Conservation (phyloP, 208 protist species). For the Eutreptiella sp. region DNA sequence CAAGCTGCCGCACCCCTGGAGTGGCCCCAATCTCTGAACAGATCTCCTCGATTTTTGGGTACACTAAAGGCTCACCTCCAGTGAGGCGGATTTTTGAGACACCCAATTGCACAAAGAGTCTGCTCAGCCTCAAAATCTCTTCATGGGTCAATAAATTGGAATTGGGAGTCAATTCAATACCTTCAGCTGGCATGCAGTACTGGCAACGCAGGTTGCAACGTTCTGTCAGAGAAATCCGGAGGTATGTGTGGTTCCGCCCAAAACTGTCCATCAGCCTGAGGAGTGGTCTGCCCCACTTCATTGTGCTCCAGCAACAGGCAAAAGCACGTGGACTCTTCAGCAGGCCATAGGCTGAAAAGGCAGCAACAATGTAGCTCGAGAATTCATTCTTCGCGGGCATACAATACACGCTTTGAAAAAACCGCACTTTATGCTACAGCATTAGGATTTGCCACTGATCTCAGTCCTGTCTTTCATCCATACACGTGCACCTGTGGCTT, state of each 20-base stretch:
- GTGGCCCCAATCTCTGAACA: constrained; percentile 30
- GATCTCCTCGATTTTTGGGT: constrained; percentile 36
- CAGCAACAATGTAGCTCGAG: too few species aligned
- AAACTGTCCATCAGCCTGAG: constrained; percentile 42
- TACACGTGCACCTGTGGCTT: too few species aligned
- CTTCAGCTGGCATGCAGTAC: constrained; percentile 64
- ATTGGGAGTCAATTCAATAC: constrained; percentile 34
- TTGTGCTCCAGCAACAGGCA: too few species aligned
- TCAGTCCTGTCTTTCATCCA: too few species aligned
- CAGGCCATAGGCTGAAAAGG: too few species aligned
- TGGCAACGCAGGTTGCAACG: constrained; percentile 47
- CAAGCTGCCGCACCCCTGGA: constrained; percentile 36
- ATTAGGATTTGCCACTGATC: too few species aligned
- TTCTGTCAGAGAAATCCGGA: constrained; percentile 57
- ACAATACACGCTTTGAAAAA: too few species aligned
- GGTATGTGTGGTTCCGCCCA: constrained; percentile 44
- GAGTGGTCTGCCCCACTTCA: too few species aligned
- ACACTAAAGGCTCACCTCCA: constrained; percentile 50
- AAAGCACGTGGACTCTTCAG: too few species aligned
- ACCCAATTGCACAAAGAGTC: constrained; percentile 41
- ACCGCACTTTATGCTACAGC: too few species aligned
- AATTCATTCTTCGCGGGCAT: too few species aligned
- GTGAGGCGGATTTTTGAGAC: constrained; percentile 57
- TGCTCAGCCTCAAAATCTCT: constrained; percentile 42
- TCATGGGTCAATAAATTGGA: constrained; percentile 41